Base-by-base conservation (phyloP, 495 filamentous ascomycete species). In the Ramalina peruviana region DNA sequence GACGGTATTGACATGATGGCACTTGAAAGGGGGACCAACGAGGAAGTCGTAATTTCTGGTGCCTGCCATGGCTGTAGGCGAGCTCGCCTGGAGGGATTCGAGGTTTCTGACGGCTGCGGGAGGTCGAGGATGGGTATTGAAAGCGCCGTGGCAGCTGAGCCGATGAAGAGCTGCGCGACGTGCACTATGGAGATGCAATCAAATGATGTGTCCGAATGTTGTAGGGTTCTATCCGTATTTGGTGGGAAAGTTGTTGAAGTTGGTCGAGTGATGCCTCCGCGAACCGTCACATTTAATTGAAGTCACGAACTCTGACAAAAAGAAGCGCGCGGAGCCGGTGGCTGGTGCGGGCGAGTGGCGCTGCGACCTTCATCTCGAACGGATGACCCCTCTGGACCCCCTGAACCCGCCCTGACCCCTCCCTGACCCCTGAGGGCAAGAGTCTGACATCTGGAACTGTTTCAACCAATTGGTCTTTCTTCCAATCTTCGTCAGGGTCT, bases 41-140 rank as follows among this genome's bases (percentile, higher is more conserved):
- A 98, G 73, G 66, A 97, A 97, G 64, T 98, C 92, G 66, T 98
- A 98, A 69, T 97, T 97, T 62, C 92, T 78, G 69, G 88, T 94
- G 57, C 87, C 86, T 55, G 92, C 89, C 92, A 98, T 98, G 41
- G 44, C 70, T 33, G 12, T 33, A 3, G 30, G 30, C 12, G 30
- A 33, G 30, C 30, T 33, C 30, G 9, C 30, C 30, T 1, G 30
- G 2, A 11, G 30, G 30, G 9, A 4, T 33, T 33, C 30, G 30
- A 33, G 30, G 30, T 2, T 33, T 33, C 30, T 33, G 30, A 33
- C 12, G 7, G 30, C 30, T 10, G 30, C 2, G 9, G 7, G 9
- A 33, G 30, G 3, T n/a, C n/a, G 21, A 19, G 40, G 16, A 11
- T 41, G 40, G 15, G 40, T 17, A 41, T 41, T 4, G 5, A 41